Conservation (phyloP, 768 basidiomycete species). For the Boletellus sp. region DNA sequence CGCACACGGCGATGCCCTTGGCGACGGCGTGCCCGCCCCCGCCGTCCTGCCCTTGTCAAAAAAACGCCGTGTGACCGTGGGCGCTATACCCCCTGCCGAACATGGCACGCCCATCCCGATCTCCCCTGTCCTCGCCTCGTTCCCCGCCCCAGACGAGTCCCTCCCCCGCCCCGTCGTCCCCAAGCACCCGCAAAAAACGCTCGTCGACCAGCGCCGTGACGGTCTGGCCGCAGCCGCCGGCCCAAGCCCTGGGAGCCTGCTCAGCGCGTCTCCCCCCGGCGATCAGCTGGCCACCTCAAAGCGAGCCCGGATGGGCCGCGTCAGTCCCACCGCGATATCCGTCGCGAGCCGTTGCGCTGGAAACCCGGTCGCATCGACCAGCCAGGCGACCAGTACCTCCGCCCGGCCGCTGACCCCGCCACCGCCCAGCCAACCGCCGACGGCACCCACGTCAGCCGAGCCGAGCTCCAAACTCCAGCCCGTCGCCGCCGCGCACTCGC, state of each 20-base stretch:
- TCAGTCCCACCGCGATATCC: slow-evolving; percentile 35
- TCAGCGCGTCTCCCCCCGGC: slow-evolving; percentile 22
- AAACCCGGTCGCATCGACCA: slow-evolving; percentile 22
- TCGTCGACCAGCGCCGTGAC: slow-evolving; percentile 56
- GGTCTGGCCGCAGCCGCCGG: slow-evolving; percentile 24
- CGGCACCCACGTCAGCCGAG: slow-evolving; percentile 4
- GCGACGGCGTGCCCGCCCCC: slow-evolving; percentile 36
- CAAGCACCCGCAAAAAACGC: slow-evolving; percentile 67
- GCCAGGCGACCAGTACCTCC: slow-evolving; percentile 24
- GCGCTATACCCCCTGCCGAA: slow-evolving; percentile 48
- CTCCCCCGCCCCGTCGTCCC: slow-evolving; percentile 61
- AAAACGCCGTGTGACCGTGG: slow-evolving; percentile 70
- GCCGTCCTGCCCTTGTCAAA: slow-evolving; percentile 44
- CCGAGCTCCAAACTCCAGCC: slow-evolving; percentile 23
- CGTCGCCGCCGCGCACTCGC: slow-evolving; percentile 32
- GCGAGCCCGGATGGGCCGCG: slow-evolving; percentile 31
- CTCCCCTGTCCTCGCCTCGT: slow-evolving; percentile 44
- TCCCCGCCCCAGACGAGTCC: slow-evolving; percentile 59
- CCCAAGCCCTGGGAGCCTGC: slow-evolving; percentile 20
- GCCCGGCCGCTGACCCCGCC: slow-evolving; percentile 16
- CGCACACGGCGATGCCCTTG: slow-evolving; percentile 6
- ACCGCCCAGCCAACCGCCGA: not conserved
- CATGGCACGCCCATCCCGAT: too few species aligned
- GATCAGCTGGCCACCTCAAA: slow-evolving; percentile 30
- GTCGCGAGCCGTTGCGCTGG: slow-evolving; percentile 23